phyloP scores from a whole-genome alignment of 148 eudicot genomes.

The Pouteria glomerata region DNA sequence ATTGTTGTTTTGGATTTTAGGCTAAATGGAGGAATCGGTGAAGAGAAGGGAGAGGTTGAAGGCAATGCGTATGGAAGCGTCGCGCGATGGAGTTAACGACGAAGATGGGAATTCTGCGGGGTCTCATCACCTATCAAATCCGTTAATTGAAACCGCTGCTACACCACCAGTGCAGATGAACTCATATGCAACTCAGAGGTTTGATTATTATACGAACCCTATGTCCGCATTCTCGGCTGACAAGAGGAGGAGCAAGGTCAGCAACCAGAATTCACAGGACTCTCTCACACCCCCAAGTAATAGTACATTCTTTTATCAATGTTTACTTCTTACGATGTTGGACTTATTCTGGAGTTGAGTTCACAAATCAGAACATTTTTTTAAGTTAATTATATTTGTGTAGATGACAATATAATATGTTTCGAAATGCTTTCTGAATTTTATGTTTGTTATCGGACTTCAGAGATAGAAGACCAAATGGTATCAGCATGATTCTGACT shows the following conservation, averaged over 20 bases:
- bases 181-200: constrained; percentile 26
- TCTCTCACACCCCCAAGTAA: constrained; percentile 28
- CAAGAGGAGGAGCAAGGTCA: constrained; percentile 29
- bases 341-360: neutral
- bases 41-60: constrained; percentile 75
- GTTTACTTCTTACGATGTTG: neutral
- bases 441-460: too few relatives aligned
- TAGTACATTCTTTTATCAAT: constrained; percentile 1
- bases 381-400: neutral
- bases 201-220: constrained; percentile 78
- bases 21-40: constrained; percentile 75
- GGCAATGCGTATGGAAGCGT: constrained; percentile 74
- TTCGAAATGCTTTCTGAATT: too few relatives aligned
- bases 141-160: constrained; percentile 42
- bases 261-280: constrained; percentile 25
- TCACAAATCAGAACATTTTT: neutral
- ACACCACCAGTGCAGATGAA: constrained; percentile 7
- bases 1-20: constrained; percentile 1
- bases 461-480: too few relatives aligned
- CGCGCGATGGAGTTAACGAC: constrained; percentile 21
- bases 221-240: constrained; percentile 65
- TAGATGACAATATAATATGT: neutral
- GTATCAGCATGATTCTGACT: too few relatives aligned
- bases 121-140: constrained; percentile 42
- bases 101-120: constrained; percentile 11